These are phyloP conservation scores for Tillandsia fasciculata DNA, from an alignment of 176 grass and related monocot genomes.

Conservation along the genomic window DNA sequence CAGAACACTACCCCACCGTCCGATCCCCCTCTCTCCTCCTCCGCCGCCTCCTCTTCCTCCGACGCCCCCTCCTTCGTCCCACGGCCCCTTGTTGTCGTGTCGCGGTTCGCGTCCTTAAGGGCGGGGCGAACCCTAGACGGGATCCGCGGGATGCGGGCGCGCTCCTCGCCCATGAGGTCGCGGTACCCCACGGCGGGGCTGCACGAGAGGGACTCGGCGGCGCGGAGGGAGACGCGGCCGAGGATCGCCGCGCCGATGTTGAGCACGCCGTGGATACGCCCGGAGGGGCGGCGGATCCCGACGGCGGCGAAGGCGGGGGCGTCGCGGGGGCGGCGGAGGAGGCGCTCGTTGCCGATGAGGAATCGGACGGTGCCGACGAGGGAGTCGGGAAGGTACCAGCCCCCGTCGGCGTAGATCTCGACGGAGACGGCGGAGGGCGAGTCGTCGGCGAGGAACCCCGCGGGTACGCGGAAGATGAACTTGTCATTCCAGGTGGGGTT, in stretches of 20 bases:
- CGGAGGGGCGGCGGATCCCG: slow-evolving; percentile 49
- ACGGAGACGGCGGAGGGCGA: slow-evolving; percentile 51
- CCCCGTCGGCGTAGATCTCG: slow-evolving; percentile 63
- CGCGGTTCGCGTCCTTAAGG: slow-evolving; percentile 11
- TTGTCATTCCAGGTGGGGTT: slow-evolving; percentile 88
- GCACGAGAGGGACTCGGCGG: slow-evolving; percentile 41
- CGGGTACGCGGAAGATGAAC: slow-evolving; percentile 61
- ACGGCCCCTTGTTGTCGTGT: slow-evolving; percentile 18
- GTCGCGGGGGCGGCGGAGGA: slow-evolving; percentile 44
- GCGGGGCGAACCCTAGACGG: slow-evolving; percentile 25
- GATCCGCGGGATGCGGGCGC: slow-evolving; percentile 28
- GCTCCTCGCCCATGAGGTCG: slow-evolving; percentile 40
- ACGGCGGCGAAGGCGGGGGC: slow-evolving; percentile 69
- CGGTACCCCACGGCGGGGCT: slow-evolving; percentile 56
- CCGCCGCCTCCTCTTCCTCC: slow-evolving; percentile 11
- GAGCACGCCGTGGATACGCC: slow-evolving; percentile 41
- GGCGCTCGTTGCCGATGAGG: slow-evolving; percentile 56
- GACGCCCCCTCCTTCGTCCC: slow-evolving; percentile 16
- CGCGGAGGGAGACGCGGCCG: slow-evolving; percentile 29
- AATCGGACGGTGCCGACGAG: slow-evolving; percentile 60
- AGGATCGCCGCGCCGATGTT: slow-evolving; percentile 48
- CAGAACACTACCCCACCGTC: slow-evolving; percentile 41
- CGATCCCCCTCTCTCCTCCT: slow-evolving; percentile 19
- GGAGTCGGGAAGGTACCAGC: slow-evolving; percentile 39
- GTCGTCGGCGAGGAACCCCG: slow-evolving; percentile 48